These are phyloP conservation scores for Apiospora koreana DNA, from an alignment of 2,329 filamentous ascomycete species.

Conservation along the genomic window DNA sequence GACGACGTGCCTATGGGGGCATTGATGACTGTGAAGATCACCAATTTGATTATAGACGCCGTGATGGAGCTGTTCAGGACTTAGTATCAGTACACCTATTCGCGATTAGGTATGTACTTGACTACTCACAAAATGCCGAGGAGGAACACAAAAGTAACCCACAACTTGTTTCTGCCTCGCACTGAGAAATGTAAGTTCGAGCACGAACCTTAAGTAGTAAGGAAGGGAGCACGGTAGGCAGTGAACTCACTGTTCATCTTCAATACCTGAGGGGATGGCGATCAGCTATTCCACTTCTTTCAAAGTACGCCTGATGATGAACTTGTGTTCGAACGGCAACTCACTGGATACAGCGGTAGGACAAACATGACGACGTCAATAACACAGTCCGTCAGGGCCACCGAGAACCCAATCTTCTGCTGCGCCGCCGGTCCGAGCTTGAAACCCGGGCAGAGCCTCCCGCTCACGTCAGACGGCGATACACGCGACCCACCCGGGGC, in stretches of 20 bases:
- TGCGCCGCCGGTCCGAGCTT: neutral
- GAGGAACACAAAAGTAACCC: neutral
- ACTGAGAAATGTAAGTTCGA: neutral
- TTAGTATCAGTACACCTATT: neutral
- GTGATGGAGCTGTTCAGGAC: neutral
- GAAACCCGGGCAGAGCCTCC: neutral
- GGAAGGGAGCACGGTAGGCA: too few species aligned
- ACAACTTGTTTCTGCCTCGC: neutral
- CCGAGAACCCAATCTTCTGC: neutral
- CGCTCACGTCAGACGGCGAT: neutral
- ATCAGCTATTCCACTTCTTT: too few species aligned
- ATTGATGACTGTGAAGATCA: neutral
- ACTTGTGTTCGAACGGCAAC: neutral
- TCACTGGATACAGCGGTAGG: neutral
- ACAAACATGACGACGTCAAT: neutral
- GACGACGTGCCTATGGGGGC: neutral
- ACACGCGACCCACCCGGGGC: neutral
- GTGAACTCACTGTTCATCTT: neutral
- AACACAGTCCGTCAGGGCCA: neutral
- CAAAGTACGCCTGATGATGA: too few species aligned
- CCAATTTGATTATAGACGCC: neutral
- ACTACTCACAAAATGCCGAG: neutral
- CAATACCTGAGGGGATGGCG: neutral
- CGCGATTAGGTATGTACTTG: neutral
- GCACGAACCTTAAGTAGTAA: rapidly evolving